Conservation (phyloP, 2,329 filamentous ascomycete species). For the Hypoxylon sp. region DNA sequence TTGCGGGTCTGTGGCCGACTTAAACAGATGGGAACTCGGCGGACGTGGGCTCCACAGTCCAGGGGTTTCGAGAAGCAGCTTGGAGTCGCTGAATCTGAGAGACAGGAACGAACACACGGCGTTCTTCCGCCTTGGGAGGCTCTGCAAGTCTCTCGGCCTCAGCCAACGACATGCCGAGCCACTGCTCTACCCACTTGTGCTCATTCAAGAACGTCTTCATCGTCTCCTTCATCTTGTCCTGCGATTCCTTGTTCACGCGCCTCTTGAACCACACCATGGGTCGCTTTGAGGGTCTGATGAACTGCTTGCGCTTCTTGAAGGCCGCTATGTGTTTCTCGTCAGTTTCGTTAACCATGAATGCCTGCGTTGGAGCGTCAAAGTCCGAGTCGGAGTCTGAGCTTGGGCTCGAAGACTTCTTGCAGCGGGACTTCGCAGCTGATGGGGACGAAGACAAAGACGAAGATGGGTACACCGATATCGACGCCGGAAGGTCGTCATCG, state of each 20-base stretch:
- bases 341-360: neutral
- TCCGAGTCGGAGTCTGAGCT: neutral
- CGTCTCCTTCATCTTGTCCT: neutral
- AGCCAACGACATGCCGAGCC: neutral
- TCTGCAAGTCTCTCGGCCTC: neutral
- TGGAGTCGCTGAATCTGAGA: neutral
- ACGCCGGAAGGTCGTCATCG: neutral
- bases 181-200: neutral
- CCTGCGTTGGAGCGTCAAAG: neutral
- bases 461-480: neutral
- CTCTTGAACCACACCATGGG: conserved; percentile 1
- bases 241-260: neutral
- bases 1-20: neutral
- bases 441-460: neutral
- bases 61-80: neutral
- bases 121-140: neutral
- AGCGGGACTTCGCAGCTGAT: neutral
- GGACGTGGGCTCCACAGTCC: neutral
- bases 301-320: neutral
- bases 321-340: neutral
- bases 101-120: neutral
- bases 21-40: neutral
- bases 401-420: conserved; percentile 1
- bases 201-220: neutral
- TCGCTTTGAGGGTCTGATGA: neutral